Evolutionary conservation across 441 rosid genomes (phyloP), one percentile per base, ranked within the genome.

Genomic region (Populus hybrid): DNA sequence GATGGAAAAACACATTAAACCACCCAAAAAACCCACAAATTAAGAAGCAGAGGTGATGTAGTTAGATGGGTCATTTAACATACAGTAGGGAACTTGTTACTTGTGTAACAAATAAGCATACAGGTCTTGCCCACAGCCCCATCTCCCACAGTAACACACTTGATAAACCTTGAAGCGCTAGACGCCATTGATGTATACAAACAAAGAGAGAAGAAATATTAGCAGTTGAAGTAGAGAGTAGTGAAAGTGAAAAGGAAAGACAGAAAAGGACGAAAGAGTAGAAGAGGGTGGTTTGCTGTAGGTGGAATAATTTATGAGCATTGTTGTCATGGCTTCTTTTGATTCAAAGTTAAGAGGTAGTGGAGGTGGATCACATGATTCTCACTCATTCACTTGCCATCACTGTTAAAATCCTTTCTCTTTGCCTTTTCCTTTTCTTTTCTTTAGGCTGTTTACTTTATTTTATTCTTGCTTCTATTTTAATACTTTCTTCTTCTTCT

Each of bases 111-210:
- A 82, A 95, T 95, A 74, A 95, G 99, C 99, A 94, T 91, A 87
- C 98, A 95, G 24, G 99, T 95, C 89, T 95, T 95, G 66, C 99
- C 99, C 6, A 95, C 99, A 80, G 97, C 99, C 73, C 98, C 99
- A 79, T 95, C 99, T 83, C 99, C 99, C 35, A 95, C 98, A 0
- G 99, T 94, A 67, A 95, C 99, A 83, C 99, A 95, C 85, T 95
- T 95, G 57, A 94, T 92, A 86, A 95, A 94, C 94, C 87, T 95
- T 61, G 97, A 95, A 86, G 90, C 98, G 85, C 88, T 95, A 69
- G 94, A 89, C 69, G 95, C 93, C 97, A 93, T 92, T 82, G 76
- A 75, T 26, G 75, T 71, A 82, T 16, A 54, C 65, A 73, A 6
- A 14, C 70, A 73, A 40, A 28, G 50, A 61, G 50, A n/a, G 42